Conservation (phyloP, 1,284 basidiomycete genomes). For the Somion occarium region DNA sequence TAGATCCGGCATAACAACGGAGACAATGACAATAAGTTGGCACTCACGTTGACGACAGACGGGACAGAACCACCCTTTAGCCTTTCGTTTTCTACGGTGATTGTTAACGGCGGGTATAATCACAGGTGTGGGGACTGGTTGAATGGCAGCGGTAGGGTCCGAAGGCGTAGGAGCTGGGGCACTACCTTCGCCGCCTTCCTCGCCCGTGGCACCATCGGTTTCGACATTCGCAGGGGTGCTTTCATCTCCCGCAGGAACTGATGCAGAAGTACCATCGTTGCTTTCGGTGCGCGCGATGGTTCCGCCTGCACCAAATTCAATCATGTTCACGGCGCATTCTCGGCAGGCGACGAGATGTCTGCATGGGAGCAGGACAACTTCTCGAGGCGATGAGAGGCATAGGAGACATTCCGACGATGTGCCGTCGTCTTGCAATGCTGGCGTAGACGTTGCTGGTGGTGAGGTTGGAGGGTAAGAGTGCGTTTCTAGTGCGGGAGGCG, state of each 20-base stretch:
- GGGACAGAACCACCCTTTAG: constrained; percentile 93
- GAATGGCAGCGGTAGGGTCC: constrained; percentile 9
- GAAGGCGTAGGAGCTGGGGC: constrained; percentile 14
- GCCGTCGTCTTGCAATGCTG: constrained; percentile 52
- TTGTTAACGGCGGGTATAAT: constrained; percentile 20
- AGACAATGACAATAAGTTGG: not conserved
- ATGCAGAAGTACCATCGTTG: constrained; percentile 15
- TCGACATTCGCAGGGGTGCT: constrained; percentile 14
- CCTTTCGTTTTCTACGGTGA: constrained; percentile 76
- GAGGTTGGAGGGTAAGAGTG: constrained; percentile 41
- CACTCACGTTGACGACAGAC: constrained; percentile 83
- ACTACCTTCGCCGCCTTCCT: constrained; percentile 14
- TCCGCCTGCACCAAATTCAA: constrained; percentile 90
- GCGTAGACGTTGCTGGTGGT: constrained; percentile 18
- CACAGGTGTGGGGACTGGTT: constrained; percentile 10
- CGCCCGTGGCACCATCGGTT: constrained; percentile 13
- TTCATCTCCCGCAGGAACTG: constrained; percentile 16
- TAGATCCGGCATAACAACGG: too few species aligned
- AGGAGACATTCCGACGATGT: constrained; percentile 84
- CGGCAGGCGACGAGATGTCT: constrained; percentile 88
- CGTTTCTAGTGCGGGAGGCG: constrained; percentile 20
- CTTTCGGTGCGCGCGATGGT: constrained; percentile 61
- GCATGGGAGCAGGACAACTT: constrained; percentile 87
- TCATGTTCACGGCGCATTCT: constrained; percentile 91
- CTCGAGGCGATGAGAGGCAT: constrained; percentile 79